Evolutionary conservation across 1,139 yeast species (phyloP), one percentile per base, ranked within the genome.

Genomic region (Sugiyamaella paludigena): DNA sequence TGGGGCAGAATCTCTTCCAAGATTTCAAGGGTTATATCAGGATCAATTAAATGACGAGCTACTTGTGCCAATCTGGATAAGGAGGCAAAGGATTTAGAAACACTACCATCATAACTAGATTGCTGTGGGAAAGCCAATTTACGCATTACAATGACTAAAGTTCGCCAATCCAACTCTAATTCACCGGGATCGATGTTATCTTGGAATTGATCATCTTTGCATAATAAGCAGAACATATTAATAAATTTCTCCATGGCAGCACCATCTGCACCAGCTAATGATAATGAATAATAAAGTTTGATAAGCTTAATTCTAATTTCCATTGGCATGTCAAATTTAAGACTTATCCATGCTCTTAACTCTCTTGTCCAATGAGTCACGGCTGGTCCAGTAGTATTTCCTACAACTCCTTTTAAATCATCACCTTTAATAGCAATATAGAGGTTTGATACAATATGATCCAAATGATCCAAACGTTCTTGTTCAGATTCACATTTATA

Each of bases 291-390:
- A 62, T 82, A 91, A 1, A 88, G 86, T 50, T 75, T 73, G 0
- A 89, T 82, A 46, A 92, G 74, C 2, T 79, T 73, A 30, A 81
- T 74, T 50, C 92, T 75, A 41, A 83, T 70, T 1, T 73, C 62
- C 15, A 88, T 60, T 0, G 98, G 98, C 74, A 92, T 76, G 48
- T 84, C 87, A 60, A 86, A 83, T 64, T 88, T 88, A 80, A 86
- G 83, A 55, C 79, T 79, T 53, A 89, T 69, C 81, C 96, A 86
- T 38, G 86, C 83, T 49, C 82, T 76, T 55, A 92, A 75, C 64
- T 89, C 97, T 50, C 87, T 83, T 0, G 97, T 86, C 96, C 97
- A 91, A 53, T 86, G 87, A 48, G 84, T 77, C 8, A 87, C 84
- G 37, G 84, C 79, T 8, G 86, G 81, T 4, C 86, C 83, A 0